Evolutionary conservation across 306 rosid genomes (phyloP), one percentile per base, ranked within the genome.

Genomic region (Lathyrus tuberosus): DNA sequence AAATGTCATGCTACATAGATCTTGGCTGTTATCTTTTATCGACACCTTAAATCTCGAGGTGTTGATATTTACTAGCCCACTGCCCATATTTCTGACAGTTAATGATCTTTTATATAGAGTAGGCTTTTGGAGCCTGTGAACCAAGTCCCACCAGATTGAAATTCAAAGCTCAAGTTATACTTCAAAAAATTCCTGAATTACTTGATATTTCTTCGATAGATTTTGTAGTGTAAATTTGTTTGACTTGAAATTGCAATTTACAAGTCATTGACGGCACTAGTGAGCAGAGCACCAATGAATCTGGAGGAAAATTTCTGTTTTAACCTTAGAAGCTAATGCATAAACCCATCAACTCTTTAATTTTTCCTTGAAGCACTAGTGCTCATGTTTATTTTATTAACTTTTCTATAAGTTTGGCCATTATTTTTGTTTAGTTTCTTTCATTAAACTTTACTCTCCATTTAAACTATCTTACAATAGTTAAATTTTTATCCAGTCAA

Each of bases 321-420:
- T 65, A 65, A 17, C 47, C 47, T 33, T 44, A 65, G 38, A 74
- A 65, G 72, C 35, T 54, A 43, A 14, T 56, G 49, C 46, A 54
- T 42, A 65, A 42, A 3, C 28, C 48, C 13, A 0, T 40, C 5
- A 31, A 33, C 9, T 35, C 59, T n/a, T 20, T 20, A 20, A 0
- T 20, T 20, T 20, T 20, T 20, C 22, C 22, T 20, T 20, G 22
- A 20, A 20, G 22, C 22, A 20, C 22, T 20, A 20, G 22, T 20
- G 1, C 22, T 20, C 22, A 20, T 20, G 22, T 0, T 20, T 20
- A 20, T 20, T 20, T 20, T 20, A 20, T 20, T 20, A 20, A 20
- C 22, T 20, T 20, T 20, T 20, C 22, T 20, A 0, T 20, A 20
- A 20, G 22, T 20, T 20, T 20, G 1, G 22, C 22, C 22, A 20